A percentile compares a stretch with the other conserved stretches of the same genome.
These are phyloP conservation scores for Crucihimalaya himalaica DNA, from an alignment of 345 rosid species.

Conservation along the genomic window DNA sequence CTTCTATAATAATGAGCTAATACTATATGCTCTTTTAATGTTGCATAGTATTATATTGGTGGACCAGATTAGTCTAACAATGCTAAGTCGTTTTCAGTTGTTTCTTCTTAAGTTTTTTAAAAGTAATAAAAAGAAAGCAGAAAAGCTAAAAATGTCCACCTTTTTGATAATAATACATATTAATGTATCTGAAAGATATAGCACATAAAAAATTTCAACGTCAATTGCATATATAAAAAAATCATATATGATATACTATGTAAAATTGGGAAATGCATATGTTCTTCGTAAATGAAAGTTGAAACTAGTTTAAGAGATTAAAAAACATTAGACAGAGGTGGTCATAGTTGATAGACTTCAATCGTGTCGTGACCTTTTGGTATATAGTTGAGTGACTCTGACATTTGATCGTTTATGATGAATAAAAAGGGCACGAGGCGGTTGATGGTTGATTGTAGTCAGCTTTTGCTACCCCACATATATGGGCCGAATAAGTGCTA, in stretches of 20 bases:
- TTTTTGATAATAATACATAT: not conserved
- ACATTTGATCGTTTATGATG: constrained; percentile 22
- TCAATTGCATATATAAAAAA: not conserved
- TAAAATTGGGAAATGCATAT: not conserved
- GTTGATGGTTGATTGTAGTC: constrained; percentile 6
- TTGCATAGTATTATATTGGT: constrained; percentile 4
- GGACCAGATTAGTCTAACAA: constrained; percentile 5
- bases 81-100: constrained; percentile 17
- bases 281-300: not conserved
- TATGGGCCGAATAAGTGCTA: not conserved
- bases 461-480: not conserved
- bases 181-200: not conserved
- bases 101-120: too few species aligned
- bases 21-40: not conserved
- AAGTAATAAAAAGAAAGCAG: not conserved
- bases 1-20: not conserved
- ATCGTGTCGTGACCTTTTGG: constrained; percentile 11
- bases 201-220: not conserved
- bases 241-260: too few species aligned
- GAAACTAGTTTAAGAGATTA: not conserved
- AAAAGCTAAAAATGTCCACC: not conserved
- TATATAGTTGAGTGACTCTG: constrained; percentile 14
- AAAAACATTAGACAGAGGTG: not conserved
- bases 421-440: not conserved
- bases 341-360: not conserved